Conservation (phyloP, 306 rosid species). For the Cucurbita ficifolia region DNA sequence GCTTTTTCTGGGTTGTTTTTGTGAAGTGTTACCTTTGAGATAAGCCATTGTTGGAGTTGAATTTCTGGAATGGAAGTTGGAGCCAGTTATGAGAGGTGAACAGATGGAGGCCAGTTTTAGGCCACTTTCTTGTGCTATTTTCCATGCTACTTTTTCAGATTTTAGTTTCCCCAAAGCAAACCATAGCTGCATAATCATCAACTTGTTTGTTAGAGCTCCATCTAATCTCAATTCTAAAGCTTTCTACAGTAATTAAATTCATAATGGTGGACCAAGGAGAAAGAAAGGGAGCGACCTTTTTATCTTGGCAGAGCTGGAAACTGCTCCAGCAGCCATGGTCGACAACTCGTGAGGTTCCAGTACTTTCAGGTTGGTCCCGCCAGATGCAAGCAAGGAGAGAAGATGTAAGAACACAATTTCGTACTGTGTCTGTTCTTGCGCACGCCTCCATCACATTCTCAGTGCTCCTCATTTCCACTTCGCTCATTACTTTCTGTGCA, state of each 20-base stretch:
- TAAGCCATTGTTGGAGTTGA: slow-evolving; percentile 76
- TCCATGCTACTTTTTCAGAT: slow-evolving; percentile 81
- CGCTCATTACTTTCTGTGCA: slow-evolving; percentile 67
- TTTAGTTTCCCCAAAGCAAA: slow-evolving; percentile 65
- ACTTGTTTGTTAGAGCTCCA: background rate
- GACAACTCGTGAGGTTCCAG: slow-evolving; percentile 14
- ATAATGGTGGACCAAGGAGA: background rate
- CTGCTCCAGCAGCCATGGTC: slow-evolving; percentile 56
- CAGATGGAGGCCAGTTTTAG: slow-evolving; percentile 61
- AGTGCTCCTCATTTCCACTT: slow-evolving; percentile 46
- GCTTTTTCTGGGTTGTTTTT: background rate
- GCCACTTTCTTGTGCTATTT: slow-evolving; percentile 49
- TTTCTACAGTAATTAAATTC: background rate
- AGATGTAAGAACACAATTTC: slow-evolving; percentile 73
- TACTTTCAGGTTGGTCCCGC: slow-evolving; percentile 19
- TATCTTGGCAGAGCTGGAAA: slow-evolving; percentile 46
- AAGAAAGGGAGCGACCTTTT: slow-evolving; percentile 33
- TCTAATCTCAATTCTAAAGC: background rate
- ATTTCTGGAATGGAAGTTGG: slow-evolving; percentile 32
- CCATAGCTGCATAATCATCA: slow-evolving; percentile 52
- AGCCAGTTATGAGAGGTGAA: slow-evolving; percentile 66
- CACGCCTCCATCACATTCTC: slow-evolving; percentile 84
- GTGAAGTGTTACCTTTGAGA: slow-evolving; percentile 54
- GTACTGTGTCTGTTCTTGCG: slow-evolving; percentile 43
- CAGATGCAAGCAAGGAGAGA: slow-evolving; percentile 75